Evolutionary conservation across 2,329 filamentous ascomycete genomes (phyloP).

Genomic region (Mycosphaerella arachidis): DNA sequence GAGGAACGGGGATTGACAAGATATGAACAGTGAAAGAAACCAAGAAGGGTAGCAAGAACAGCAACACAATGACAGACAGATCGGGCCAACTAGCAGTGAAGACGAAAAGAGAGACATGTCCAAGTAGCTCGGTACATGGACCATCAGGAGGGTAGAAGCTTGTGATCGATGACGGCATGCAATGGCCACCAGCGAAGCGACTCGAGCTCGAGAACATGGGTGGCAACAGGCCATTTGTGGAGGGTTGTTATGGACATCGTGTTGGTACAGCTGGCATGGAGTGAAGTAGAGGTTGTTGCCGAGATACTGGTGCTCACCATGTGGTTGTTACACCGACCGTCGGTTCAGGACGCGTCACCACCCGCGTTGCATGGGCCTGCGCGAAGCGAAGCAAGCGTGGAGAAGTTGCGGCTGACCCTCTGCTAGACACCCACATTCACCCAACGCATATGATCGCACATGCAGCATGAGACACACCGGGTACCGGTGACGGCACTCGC

Average conservation of each 20-base stretch:
- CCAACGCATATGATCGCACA: neutral
- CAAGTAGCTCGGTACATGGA: neutral
- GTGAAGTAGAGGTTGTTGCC: neutral
- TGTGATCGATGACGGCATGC: neutral
- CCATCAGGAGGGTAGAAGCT: neutral
- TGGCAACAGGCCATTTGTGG: neutral
- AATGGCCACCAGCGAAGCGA: neutral
- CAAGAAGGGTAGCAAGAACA: neutral
- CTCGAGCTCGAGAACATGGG: neutral
- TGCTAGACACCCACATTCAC: neutral
- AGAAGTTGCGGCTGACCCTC: neutral
- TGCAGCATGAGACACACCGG: constrained; percentile 32
- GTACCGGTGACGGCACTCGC: constrained; percentile 45
- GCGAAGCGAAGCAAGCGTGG: neutral
- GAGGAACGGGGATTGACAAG: neutral
- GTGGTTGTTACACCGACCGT: neutral
- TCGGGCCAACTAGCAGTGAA: neutral
- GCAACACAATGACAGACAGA: neutral
- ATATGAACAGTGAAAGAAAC: neutral
- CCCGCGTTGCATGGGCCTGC: too few species aligned
- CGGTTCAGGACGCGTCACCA: neutral
- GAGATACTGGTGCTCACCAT: neutral
- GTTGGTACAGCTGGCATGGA: neutral
- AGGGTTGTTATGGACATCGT: neutral
- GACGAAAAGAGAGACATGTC: neutral